Conservation (phyloP, 495 filamentous ascomycete genomes). For the Platismatia glauca region DNA sequence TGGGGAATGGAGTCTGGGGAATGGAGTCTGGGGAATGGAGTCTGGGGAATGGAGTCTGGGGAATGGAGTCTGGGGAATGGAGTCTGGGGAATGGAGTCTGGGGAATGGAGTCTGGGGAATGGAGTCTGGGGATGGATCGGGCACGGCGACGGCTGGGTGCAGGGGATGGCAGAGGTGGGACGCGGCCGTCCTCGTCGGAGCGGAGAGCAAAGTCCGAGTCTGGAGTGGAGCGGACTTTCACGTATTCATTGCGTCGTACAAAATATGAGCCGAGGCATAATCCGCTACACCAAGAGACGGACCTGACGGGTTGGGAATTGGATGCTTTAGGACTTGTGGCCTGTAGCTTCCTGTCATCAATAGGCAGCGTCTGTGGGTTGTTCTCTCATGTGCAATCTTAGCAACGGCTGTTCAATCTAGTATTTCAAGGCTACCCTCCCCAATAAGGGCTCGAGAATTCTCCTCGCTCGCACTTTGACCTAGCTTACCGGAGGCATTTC, state of each 20-base stretch:
- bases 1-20: background rate
- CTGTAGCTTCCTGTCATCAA: background rate
- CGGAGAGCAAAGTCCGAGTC: background rate
- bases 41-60: background rate
- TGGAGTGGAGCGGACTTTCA: background rate
- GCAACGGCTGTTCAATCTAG: background rate
- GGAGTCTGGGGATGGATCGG: too few relatives aligned
- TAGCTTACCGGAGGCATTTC: background rate
- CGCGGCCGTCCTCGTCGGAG: background rate
- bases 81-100: background rate
- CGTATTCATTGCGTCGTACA: slow-evolving; percentile 1
- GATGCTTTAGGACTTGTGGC: background rate
- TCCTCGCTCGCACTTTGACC: background rate
- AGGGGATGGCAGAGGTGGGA: background rate
- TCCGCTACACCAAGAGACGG: background rate
- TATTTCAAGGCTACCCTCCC: background rate
- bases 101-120: background rate
- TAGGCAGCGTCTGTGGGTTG: background rate
- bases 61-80: background rate
- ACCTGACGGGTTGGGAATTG: background rate
- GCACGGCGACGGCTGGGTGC: too few relatives aligned
- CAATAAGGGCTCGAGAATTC: background rate
- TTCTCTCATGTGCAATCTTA: background rate
- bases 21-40: background rate
- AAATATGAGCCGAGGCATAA: background rate